Evolutionary conservation across 1,284 basidiomycete species (phyloP).

Genomic region (Trichosporon coremiiforme): DNA sequence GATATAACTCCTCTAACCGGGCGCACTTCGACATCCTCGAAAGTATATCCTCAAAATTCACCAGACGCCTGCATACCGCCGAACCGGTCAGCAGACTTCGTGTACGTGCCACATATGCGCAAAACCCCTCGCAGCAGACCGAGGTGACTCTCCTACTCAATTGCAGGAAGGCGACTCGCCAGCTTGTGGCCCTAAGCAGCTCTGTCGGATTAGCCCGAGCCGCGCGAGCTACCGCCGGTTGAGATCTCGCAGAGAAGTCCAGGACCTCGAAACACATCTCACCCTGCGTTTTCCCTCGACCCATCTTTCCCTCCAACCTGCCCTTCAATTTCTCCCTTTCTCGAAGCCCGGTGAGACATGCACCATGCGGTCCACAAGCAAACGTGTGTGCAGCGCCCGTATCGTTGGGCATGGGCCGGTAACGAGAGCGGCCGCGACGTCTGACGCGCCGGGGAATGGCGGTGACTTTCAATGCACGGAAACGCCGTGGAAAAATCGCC

Average conservation of each 20-base stretch:
- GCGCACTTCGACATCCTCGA: background rate
- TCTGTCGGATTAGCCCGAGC: background rate
- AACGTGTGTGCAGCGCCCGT: background rate
- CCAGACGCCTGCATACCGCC: background rate
- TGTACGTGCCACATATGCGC: background rate
- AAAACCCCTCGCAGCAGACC: background rate
- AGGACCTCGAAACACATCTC: background rate
- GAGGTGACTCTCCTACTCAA: background rate
- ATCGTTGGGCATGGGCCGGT: background rate
- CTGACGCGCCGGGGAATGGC: too few relatives aligned
- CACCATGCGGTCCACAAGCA: background rate
- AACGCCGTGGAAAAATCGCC: conserved; percentile 2
- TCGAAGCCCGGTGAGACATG: background rate
- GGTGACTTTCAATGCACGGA: background rate
- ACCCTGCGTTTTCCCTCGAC: background rate
- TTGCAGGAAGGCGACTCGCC: background rate
- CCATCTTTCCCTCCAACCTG: background rate
- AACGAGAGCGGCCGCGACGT: background rate
- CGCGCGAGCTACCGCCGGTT: background rate
- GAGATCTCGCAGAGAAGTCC: background rate
- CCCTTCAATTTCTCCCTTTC: background rate
- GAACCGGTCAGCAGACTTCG: background rate
- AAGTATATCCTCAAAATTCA: background rate
- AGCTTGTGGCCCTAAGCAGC: background rate
- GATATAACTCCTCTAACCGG: background rate